Evolutionary conservation across 768 basidiomycete genomes (phyloP).

Genomic region (Pulveroboletus sp.): DNA sequence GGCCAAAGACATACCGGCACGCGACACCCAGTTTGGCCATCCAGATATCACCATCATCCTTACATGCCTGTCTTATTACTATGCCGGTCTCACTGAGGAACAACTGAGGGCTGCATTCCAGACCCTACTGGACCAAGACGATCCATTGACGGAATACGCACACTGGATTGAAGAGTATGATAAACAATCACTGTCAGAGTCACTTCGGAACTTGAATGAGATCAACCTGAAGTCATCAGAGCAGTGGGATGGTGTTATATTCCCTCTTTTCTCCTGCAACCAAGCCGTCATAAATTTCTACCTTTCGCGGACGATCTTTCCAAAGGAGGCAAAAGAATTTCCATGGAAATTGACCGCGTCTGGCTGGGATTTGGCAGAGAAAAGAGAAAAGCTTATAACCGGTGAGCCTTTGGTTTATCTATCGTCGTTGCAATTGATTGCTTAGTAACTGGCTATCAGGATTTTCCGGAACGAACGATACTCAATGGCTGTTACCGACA

Average conservation of each 20-base stretch:
- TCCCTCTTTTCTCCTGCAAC: constrained; percentile 2
- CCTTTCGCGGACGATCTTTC: constrained; percentile 35
- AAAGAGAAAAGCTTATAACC: constrained; percentile 5
- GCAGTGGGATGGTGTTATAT: constrained; percentile 1
- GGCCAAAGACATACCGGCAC: constrained; percentile 32
- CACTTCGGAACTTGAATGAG: not conserved
- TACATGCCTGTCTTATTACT: constrained; percentile 14
- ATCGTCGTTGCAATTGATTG: too few species aligned
- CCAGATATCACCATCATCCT: constrained; percentile 33
- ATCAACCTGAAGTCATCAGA: constrained; percentile 9
- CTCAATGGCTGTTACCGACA: constrained; percentile 33
- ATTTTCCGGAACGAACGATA: constrained; percentile 40
- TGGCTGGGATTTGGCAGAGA: constrained; percentile 36
- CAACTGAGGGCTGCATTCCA: not conserved
- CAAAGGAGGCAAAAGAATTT: constrained; percentile 31
- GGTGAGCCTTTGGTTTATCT: not conserved
- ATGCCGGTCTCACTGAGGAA: not conserved
- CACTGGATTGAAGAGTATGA: not conserved
- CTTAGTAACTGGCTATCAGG: constrained; percentile 13
- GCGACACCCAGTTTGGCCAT: constrained; percentile 33
- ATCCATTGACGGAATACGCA: not conserved
- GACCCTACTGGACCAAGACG: not conserved
- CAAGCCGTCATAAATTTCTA: constrained; percentile 5
- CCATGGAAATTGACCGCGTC: constrained; percentile 26
- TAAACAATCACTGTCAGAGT: not conserved